Conservation (phyloP, 2,329 filamentous ascomycete genomes). For the Exophiala lecanii-corni region DNA sequence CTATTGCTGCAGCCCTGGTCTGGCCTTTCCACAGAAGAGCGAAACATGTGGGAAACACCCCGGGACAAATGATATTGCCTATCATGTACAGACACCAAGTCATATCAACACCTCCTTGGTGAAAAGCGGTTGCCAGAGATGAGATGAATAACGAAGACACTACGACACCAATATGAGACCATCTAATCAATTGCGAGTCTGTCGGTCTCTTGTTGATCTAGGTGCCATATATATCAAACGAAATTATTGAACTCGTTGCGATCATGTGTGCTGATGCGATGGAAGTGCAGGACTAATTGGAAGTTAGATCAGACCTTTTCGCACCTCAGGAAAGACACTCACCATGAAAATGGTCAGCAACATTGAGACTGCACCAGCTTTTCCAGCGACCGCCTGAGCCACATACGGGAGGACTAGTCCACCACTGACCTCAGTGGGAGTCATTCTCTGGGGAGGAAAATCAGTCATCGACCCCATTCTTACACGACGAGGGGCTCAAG, state of each 20-base stretch:
- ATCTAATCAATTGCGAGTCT: constrained; percentile 75
- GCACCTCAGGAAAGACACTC: no score
- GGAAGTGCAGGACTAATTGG: constrained; percentile 66
- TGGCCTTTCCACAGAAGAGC: constrained; percentile 77
- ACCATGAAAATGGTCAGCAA: constrained; percentile 52
- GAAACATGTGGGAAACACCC: constrained; percentile 74
- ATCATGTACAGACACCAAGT: constrained; percentile 54
- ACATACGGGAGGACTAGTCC: constrained; percentile 27
- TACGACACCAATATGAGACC: constrained; percentile 68
- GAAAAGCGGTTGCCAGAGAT: constrained; percentile 19
- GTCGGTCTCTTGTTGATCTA: constrained; percentile 77
- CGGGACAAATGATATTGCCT: constrained; percentile 78
- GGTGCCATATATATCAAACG: constrained; percentile 82
- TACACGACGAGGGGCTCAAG: no score
- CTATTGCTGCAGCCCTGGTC: constrained; percentile 53
- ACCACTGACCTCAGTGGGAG: constrained; percentile 23
- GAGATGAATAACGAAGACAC: constrained; percentile 46
- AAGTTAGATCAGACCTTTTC: no score
- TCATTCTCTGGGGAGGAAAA: constrained; percentile 16
- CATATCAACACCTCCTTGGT: constrained; percentile 17
- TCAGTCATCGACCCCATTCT: no score
- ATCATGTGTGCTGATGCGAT: constrained; percentile 78
- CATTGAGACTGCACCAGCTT: constrained; percentile 27
- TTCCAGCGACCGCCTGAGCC: constrained; percentile 27
- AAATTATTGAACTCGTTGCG: constrained; percentile 79